These are phyloP conservation scores for Apiotrichum siamense DNA, from an alignment of 1,284 basidiomycete species.

Conservation along the genomic window DNA sequence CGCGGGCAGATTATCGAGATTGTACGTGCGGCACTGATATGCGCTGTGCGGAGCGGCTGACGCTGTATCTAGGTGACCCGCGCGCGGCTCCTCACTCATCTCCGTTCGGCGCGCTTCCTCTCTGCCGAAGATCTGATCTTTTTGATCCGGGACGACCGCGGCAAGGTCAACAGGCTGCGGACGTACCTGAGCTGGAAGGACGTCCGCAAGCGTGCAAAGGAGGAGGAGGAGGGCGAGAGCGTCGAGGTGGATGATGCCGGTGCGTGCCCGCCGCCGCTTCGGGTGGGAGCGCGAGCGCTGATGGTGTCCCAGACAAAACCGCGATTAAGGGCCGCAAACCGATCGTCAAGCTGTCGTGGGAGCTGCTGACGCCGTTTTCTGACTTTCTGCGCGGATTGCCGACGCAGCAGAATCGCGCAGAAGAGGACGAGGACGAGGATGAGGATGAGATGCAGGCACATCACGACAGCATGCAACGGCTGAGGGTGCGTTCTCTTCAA, in stretches of 20 bases:
- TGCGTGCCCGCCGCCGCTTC: no score
- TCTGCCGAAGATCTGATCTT: constrained; percentile 94
- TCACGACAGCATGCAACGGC: constrained; percentile 80
- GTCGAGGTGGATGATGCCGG: constrained; percentile 57
- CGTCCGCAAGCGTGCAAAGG: constrained; percentile 90
- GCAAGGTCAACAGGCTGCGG: constrained; percentile 84
- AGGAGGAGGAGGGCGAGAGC: constrained; percentile 58
- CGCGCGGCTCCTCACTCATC: constrained; percentile 73
- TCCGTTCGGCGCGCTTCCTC: constrained; percentile 75
- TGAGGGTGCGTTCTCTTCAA: constrained; percentile 59
- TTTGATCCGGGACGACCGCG: constrained; percentile 87
- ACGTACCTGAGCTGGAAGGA: constrained; percentile 99
- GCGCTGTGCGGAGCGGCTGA: no score
- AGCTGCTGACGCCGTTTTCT: constrained; percentile 82
- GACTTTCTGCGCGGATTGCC: constrained; percentile 60
- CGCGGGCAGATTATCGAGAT: constrained; percentile 87
- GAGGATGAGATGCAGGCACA: constrained; percentile 95
- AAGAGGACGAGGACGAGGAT: constrained; percentile 82
- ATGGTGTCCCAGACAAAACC: constrained; percentile 59
- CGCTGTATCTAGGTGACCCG: constrained; percentile 65
- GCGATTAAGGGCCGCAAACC: constrained; percentile 82
- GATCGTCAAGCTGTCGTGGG: constrained; percentile 94
- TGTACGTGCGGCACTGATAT: constrained; percentile 50
- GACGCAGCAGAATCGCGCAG: constrained; percentile 45
- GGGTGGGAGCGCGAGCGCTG: neutral